These are phyloP conservation scores for Entophlyctis luteolus DNA, from an alignment of 192 early-diverging fungal genomes.

Conservation along the genomic window DNA sequence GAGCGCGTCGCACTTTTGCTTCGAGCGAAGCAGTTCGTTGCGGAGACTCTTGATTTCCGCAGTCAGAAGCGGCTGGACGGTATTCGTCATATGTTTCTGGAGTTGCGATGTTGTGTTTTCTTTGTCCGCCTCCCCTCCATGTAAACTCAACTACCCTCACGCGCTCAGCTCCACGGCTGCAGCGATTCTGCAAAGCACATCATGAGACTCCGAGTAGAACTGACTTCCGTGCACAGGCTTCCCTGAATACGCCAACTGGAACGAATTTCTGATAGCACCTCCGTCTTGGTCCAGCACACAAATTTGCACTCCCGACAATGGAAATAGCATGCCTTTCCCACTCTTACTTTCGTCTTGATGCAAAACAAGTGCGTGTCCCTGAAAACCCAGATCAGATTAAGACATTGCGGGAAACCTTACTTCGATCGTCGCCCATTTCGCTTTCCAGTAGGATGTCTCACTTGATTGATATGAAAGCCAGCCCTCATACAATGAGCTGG, in stretches of 20 bases:
- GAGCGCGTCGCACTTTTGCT: too few relatives aligned
- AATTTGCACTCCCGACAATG: background rate
- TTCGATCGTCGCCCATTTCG: slow-evolving; percentile 12
- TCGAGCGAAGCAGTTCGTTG: too few relatives aligned
- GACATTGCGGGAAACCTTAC: background rate
- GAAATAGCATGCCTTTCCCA: too few relatives aligned
- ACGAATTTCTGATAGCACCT: background rate
- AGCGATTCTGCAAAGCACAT: background rate
- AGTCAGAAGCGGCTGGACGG: too few relatives aligned
- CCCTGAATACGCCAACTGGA: background rate
- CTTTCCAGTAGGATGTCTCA: background rate
- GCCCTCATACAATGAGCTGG: slow-evolving; percentile 9
- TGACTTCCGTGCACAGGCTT: background rate
- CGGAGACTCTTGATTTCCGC: too few relatives aligned
- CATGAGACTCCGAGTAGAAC: slow-evolving; percentile 16
- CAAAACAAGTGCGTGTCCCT: slow-evolving; percentile 1
- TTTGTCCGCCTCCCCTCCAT: too few relatives aligned
- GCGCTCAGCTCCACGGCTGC: slow-evolving; percentile 14
- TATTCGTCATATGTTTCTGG: too few relatives aligned
- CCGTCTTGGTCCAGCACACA: background rate
- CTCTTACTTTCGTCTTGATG: slow-evolving; percentile 6
- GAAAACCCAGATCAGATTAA: background rate
- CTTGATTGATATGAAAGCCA: background rate
- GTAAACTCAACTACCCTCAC: too few relatives aligned
- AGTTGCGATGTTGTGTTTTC: too few relatives aligned